phyloP scores from a whole-genome alignment of 116 monocot genomes.

The Cymodocea nodosa region DNA sequence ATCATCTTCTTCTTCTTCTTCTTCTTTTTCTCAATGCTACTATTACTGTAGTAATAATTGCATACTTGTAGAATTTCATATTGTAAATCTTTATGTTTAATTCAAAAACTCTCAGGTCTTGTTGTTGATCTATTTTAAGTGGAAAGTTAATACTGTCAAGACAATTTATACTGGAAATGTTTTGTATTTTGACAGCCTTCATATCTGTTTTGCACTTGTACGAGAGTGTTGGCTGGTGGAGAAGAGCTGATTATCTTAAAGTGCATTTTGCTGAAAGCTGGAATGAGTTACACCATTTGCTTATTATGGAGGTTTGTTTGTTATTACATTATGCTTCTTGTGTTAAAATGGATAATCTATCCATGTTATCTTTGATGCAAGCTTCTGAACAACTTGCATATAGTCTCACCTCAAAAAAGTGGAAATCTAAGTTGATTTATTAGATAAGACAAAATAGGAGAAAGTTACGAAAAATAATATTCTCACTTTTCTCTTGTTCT shows the following conservation, averaged over 20 bases:
- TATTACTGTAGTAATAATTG: neutral
- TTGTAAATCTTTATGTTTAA: neutral
- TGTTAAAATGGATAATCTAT: too few relatives aligned
- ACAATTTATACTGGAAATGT: neutral
- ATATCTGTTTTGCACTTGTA: conserved; percentile 96
- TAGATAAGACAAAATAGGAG: too few relatives aligned
- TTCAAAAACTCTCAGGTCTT: too few relatives aligned
- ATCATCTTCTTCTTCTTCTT: neutral
- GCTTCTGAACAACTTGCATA: too few relatives aligned
- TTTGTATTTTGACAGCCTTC: conserved; percentile 46
- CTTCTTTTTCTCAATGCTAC: neutral
- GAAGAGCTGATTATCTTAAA: conserved; percentile 96
- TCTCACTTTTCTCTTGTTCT: too few relatives aligned
- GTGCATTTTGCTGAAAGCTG: conserved; percentile 98
- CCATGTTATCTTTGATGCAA: too few relatives aligned
- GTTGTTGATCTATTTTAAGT: too few relatives aligned
- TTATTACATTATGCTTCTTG: too few relatives aligned
- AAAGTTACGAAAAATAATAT: too few relatives aligned
- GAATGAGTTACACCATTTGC: conserved; percentile 97
- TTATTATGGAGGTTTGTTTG: conserved; percentile 84
- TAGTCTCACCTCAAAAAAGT: too few relatives aligned
- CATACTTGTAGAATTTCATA: neutral
- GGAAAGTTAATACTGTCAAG: too few relatives aligned
- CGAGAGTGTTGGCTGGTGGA: conserved; percentile 98
- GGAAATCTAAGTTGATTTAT: too few relatives aligned